Base-by-base conservation (phyloP, 495 filamentous ascomycete species). In the Trichoderma reesei region DNA sequence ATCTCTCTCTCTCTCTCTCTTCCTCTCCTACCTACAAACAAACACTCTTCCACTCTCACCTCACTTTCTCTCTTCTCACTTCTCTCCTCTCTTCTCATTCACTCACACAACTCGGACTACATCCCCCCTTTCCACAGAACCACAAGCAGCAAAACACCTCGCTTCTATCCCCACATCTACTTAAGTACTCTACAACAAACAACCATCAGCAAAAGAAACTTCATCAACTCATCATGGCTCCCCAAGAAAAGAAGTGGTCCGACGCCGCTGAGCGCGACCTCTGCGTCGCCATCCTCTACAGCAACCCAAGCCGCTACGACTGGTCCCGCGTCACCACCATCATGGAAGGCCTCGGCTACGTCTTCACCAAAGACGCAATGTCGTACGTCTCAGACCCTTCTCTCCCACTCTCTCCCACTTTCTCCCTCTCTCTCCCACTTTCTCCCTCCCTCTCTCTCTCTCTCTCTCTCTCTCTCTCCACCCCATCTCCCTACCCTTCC, bases 211-310 rank as follows among this genome's bases (percentile, higher is more conserved):
- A 39, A 39, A 10, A 39, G 10, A 39, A 39, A 56, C 33, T 7
- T 56, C 20, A 56, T 33, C 48, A 5, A 3, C 3, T 39, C 59
- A 56, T 11, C 51, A 56, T 56, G 51, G 20, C 51, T 14, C 51
- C 51, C 13, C 51, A 63, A 14, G 61, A 63, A 2, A 63, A 63
- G 61, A 63, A 63, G 41, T 63, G 61, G 61, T 39, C 33, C 9
- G 20, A 42, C 7, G 13, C 61, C 4, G 61, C 61, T 26, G 61
- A 63, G 41, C 38, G 41, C 6, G 61, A 63, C 61, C 61, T 63
- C 41, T 39, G 38, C 61, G 20, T 63, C 38, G 39, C 61, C 61
- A 44, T 63, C 39, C 33, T 63, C 20, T 20, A 39, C 39, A 9
- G 51, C 7, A 56, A 56, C 51, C 5, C 3, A 2, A 26, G 3